Percentiles rank a stretch among this genome's conserved stretches.
phyloP scores from a whole-genome alignment of 768 basidiomycete genomes.

The Leccinellum rugosiceps region DNA sequence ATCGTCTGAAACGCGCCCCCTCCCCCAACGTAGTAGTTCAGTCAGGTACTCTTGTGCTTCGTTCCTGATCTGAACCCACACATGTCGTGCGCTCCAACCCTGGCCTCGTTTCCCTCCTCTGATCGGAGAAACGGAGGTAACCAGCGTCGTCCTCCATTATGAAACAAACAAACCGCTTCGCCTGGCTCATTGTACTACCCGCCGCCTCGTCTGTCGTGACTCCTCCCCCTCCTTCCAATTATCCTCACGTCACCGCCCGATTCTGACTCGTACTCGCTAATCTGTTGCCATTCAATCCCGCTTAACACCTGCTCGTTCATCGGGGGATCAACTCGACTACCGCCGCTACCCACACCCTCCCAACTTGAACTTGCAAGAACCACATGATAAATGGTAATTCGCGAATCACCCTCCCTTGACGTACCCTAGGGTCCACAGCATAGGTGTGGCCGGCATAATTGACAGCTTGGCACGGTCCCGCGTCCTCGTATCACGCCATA shows the following conservation, averaged over 20 bases:
- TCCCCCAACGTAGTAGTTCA: not conserved
- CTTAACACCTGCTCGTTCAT: not conserved
- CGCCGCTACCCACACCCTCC: not conserved
- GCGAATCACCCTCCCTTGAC: not conserved
- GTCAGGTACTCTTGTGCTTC: slow-evolving; percentile 1
- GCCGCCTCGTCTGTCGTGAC: not conserved
- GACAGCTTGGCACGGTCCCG: not conserved
- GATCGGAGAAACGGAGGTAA: slow-evolving; percentile 25
- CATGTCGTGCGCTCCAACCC: not conserved
- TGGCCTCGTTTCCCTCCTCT: not conserved
- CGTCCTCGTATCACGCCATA: not conserved
- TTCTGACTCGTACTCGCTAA: not conserved
- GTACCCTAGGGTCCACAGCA: not conserved
- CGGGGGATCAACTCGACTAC: not conserved
- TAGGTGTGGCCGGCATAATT: not conserved
- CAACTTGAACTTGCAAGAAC: not conserved
- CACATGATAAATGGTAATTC: not conserved
- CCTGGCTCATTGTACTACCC: not conserved
- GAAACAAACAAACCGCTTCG: not conserved
- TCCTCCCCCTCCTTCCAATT: not conserved
- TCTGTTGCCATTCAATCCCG: not conserved
- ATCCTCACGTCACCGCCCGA: not conserved
- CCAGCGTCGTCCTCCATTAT: slow-evolving; percentile 8
- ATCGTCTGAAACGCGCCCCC: not conserved
- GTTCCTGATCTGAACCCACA: slow-evolving; percentile 18